A percentile compares a stretch with the other conserved stretches of the same genome.
Evolutionary conservation across 1,139 yeast genomes (phyloP).

Genomic region (Suhomyces bolitotheri): DNA sequence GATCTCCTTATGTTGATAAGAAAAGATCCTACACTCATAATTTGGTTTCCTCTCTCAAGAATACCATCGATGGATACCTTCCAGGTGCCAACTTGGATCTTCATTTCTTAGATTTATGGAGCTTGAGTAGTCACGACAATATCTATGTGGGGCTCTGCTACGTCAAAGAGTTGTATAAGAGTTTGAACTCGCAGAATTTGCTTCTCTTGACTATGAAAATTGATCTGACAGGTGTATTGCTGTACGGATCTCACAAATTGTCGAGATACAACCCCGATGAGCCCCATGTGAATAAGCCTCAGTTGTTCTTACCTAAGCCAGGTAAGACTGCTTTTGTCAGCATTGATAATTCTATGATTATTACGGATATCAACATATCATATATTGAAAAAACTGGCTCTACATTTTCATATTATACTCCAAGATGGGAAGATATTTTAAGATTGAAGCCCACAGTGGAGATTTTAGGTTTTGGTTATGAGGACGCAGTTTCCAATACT

Average conservation of each 20-base stretch:
- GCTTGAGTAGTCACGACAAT: conserved; percentile 31
- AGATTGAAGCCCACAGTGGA: conserved; percentile 53
- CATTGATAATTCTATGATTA: conserved; percentile 59
- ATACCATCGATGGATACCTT: conserved; percentile 40
- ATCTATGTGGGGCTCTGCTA: conserved; percentile 51
- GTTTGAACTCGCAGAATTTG: conserved; percentile 22
- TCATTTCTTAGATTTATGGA: conserved; percentile 57
- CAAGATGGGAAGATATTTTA: conserved; percentile 80
- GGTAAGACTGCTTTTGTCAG: conserved; percentile 64
- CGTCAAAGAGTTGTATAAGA: conserved; percentile 26
- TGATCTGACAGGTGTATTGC: conserved; percentile 52
- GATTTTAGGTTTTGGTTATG: conserved; percentile 64
- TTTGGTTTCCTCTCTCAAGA: conserved; percentile 31
- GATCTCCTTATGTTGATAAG: conserved; percentile 30
- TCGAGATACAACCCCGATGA: conserved; percentile 35
- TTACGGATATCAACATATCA: conserved; percentile 58
- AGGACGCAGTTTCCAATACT: conserved; percentile 30
- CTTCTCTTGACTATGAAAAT: conserved; percentile 59
- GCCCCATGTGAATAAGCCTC: conserved; percentile 36
- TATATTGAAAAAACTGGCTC: conserved; percentile 30
- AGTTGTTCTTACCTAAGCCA: conserved; percentile 60
- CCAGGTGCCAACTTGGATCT: conserved; percentile 37
- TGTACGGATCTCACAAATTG: conserved; percentile 60
- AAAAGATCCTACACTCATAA: conserved; percentile 31
- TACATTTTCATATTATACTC: conserved; percentile 45